Evolutionary conservation across 345 rosid species (phyloP), one percentile per base, ranked within the genome.

Genomic region (Hibiscus syriacus): DNA sequence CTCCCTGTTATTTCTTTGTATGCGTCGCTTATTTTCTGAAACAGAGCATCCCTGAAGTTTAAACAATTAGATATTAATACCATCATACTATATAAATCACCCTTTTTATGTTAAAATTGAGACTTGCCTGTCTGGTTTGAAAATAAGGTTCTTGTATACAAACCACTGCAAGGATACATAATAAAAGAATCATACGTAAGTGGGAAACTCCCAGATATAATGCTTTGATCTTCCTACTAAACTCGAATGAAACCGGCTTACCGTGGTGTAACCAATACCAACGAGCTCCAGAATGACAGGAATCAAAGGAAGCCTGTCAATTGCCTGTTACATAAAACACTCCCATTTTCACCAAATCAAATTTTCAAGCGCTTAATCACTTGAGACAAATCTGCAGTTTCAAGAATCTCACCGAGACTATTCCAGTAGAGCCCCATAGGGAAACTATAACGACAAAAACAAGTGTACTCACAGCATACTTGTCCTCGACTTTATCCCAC

Each of bases 401-500:
- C 16, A 67, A 9, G 43, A 36, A 69, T 6, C 91, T 80, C 61
- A 90, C 98, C 71, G 89, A 85, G 68, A 93, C 74, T 83, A 90
- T 17, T 67, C 98, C 97, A 7, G 90, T 36, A 26, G 96, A 82
- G 65, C 80, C 90, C 90, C 87, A 83, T 9, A 93, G 74, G 36
- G 86, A 90, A 32, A 93, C 76, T 0, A 11, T 66, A 60, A 64
- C 98, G 66, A 86, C 86, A 13, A 84, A 70, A 38, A 80, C 92
- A 53, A 93, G 83, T 27, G 97, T 83, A 74, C 77, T 78, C 77
- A 93, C 84, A 9, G 96, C 97, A 53, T 88, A 93, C 73, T 93
- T 90, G 38, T 93, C 98, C 49, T 93, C 98, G 49, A 93, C 87
- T 79, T 88, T 88, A 55, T 87, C 90, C 98, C 98, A 90, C 98